Evolutionary conservation across 164 flowering plant genomes (phyloP).

Genomic region (Umbilicus rupestris): DNA sequence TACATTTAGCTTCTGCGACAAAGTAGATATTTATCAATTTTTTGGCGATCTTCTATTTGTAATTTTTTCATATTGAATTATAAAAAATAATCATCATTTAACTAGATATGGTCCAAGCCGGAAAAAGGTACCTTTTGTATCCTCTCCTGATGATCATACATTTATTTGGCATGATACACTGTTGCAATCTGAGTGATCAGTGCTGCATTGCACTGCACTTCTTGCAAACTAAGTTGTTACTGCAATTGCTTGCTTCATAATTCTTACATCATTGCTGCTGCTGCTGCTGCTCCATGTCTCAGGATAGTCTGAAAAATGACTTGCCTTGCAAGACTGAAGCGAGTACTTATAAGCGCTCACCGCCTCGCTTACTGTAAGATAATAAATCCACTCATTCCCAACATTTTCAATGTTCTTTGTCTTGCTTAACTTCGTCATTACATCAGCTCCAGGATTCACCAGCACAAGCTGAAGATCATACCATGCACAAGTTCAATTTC

Average conservation of each 20-base stretch:
- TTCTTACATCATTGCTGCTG: neutral
- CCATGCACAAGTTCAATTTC: constrained; percentile 1
- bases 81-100: no score
- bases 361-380: constrained; percentile 56
- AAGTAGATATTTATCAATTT: no score
- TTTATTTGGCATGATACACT: neutral
- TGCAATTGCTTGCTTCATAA: neutral
- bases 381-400: constrained; percentile 55
- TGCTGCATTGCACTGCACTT: no score
- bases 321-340: constrained; percentile 41
- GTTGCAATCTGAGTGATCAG: neutral
- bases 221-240: no score
- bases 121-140: no score
- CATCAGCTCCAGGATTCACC: constrained; percentile 64
- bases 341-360: constrained; percentile 55
- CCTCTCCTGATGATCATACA: no score
- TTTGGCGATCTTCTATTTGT: no score
- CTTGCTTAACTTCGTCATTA: constrained; percentile 58
- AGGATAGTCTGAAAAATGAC: constrained; percentile 14
- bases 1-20: no score
- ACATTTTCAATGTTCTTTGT: constrained; percentile 32
- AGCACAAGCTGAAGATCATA: constrained; percentile 50
- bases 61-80: no score
- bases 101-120: no score
- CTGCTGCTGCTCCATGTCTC: constrained; percentile 9